phyloP scores from a whole-genome alignment of 768 basidiomycete species.

The Dacryopinax primogenitus region DNA sequence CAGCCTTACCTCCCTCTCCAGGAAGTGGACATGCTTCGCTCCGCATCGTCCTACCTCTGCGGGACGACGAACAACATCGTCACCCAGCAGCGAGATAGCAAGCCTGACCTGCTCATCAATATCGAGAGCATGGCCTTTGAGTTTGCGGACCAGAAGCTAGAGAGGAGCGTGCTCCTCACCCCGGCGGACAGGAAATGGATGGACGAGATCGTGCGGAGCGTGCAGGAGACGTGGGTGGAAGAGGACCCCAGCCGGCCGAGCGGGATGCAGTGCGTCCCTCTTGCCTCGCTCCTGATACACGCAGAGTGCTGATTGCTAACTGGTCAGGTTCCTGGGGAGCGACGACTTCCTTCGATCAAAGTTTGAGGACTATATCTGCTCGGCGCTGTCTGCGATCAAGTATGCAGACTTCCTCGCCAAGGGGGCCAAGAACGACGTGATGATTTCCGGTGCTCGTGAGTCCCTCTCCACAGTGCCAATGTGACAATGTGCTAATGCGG shows the following conservation, averaged over 20 bases:
- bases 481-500: not conserved
- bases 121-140: conserved; percentile 78
- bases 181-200: conserved; percentile 96
- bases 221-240: conserved; percentile 67
- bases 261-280: conserved; percentile 49
- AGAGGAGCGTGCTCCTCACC: conserved; percentile 66
- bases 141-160: conserved; percentile 70
- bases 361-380: conserved; percentile 92
- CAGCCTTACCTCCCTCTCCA: conserved; percentile 95
- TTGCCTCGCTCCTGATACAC: not conserved
- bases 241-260: conserved; percentile 42
- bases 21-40: conserved; percentile 76
- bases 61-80: conserved; percentile 95
- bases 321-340: conserved; percentile 76
- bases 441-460: conserved; percentile 22
- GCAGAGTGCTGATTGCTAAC: not conserved
- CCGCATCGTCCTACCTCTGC: conserved; percentile 74
- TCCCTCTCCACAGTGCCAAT: not conserved
- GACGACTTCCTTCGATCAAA: conserved; percentile 89
- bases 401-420: conserved; percentile 75
- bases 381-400: conserved; percentile 76
- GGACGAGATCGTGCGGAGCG: conserved; percentile 81
- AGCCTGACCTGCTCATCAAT: conserved; percentile 75
- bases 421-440: conserved; percentile 43
- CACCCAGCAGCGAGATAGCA: conserved; percentile 71